These are phyloP conservation scores for Lactarius deliciosus DNA, from an alignment of 768 basidiomycete genomes.

Conservation along the genomic window DNA sequence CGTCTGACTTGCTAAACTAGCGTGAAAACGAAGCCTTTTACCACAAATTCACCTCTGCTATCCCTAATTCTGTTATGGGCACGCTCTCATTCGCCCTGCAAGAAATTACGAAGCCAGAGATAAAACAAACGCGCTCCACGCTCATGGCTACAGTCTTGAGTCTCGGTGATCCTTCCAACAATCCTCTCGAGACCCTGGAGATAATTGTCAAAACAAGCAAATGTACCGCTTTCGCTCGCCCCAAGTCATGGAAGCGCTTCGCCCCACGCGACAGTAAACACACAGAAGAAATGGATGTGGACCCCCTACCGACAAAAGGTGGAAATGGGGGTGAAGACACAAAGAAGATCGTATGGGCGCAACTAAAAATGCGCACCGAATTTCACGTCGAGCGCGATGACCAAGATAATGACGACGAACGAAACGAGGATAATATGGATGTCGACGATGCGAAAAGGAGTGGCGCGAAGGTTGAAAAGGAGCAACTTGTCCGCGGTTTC, in stretches of 20 bases:
- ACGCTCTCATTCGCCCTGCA: constrained; percentile 65
- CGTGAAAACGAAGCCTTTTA: constrained; percentile 76
- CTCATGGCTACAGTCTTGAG: constrained; percentile 65
- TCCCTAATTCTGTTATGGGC: constrained; percentile 56
- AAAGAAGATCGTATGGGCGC: constrained; percentile 38
- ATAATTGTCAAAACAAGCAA: constrained; percentile 77
- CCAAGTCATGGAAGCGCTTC: constrained; percentile 81
- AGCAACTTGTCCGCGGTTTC: constrained; percentile 77
- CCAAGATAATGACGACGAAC: constrained; percentile 34
- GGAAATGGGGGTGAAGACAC: constrained; percentile 24
- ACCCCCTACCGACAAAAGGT: constrained; percentile 21
- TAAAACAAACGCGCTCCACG: constrained; percentile 66
- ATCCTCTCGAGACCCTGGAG: constrained; percentile 70
- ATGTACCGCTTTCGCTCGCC: constrained; percentile 66
- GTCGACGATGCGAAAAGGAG: constrained; percentile 38
- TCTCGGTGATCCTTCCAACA: constrained; percentile 71
- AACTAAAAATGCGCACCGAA: constrained; percentile 48
- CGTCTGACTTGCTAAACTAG: constrained; percentile 39
- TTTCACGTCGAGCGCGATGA: constrained; percentile 50
- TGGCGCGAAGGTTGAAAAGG: constrained; percentile 65
- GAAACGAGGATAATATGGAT: constrained; percentile 42
- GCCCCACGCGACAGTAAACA: constrained; percentile 38
- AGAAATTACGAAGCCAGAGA: constrained; percentile 59
- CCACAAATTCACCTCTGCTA: constrained; percentile 41
- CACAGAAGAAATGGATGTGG: constrained; percentile 38